These are phyloP conservation scores for Helenozyma rhizophorensis DNA, from an alignment of 805 yeast species.

Conservation along the genomic window DNA sequence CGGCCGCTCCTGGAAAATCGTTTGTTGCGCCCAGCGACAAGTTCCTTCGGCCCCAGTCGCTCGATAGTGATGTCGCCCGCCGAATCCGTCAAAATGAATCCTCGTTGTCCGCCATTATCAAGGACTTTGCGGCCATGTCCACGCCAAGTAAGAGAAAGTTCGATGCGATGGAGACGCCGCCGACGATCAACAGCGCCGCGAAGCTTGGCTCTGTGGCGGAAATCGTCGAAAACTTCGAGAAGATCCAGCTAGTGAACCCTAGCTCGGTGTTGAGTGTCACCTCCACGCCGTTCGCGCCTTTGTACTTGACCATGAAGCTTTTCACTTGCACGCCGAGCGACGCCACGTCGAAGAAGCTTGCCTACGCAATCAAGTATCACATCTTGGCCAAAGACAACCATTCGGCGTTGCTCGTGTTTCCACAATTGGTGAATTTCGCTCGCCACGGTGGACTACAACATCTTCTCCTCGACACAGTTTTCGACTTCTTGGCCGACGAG, in stretches of 20 bases:
- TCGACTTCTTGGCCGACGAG: no score
- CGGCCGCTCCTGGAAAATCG: no score
- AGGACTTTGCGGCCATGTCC: no score
- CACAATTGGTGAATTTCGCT: conserved; percentile 2
- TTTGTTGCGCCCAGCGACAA: no score
- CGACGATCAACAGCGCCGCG: no score
- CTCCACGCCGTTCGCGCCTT: conserved; percentile 1
- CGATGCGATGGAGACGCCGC: no score
- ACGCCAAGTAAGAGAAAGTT: no score
- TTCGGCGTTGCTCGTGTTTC: conserved; percentile 3
- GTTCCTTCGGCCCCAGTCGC: no score
- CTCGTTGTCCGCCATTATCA: no score
- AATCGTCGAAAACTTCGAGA: conserved; percentile 16
- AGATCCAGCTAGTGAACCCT: conserved; percentile 15
- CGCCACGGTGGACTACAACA: conserved; percentile 3
- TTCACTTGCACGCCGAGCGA: conserved; percentile 2
- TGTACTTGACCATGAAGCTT: conserved; percentile 8
- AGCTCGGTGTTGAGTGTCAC: conserved; percentile 7
- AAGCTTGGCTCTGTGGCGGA: conserved; percentile 12
- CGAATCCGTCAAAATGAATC: no score
- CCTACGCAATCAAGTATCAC: conserved; percentile 8
- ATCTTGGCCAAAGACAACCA: conserved; percentile 5
- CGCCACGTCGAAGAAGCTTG: conserved; percentile 5
- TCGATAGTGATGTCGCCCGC: no score
- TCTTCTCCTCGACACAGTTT: no score